Evolutionary conservation across 2,329 filamentous ascomycete species (phyloP), one percentile per base, ranked within the genome.

Genomic region (Onygenales sp.): DNA sequence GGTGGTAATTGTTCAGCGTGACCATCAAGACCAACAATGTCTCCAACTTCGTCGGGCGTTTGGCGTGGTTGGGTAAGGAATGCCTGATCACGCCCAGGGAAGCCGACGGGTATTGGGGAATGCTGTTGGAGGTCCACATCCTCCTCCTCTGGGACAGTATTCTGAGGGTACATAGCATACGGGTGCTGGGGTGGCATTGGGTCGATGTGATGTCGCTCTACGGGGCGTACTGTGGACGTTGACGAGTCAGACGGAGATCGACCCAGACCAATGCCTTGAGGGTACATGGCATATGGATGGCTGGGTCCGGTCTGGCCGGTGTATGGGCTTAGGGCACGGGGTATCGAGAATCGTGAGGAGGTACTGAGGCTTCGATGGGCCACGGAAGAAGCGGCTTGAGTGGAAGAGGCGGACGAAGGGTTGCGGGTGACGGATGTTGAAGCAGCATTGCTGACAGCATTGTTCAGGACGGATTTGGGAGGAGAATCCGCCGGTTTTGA

Each of bases 1-100:
- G 92, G 92, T 10, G 92, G 92, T 14, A 96, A 74, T 67, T 95
- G 89, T 69, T 97, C 92, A 1, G 87, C 85, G 65, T 96, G 90
- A 1, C 91, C 91, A 63, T 95, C 83, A 0, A 87, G 87, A 1
- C 90, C 90, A 50, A 96, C 85, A 52, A 96, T 82, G 66, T 91
- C 90, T 46, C 86, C 89, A n/a, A 81, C 75, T 61, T 95, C 91
- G 70, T 95, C 89, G 0, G 88, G 85, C 7, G 63, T 63, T 17
- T 64, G 65, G 0, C 86, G 87, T 50, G 89, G 70, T 50, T 85
- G 82, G 57, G 87, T 77, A 63, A 85, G 86, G 61, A 90, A 95
- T 52, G 78, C 74, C 55, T 79, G 80, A 5, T 76, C 75, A 38
- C 83, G 72, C 5, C 85, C 85, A 6, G 84, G 83, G 59, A 95